A percentile compares a stretch with the other conserved stretches of the same genome.
phyloP scores from a whole-genome alignment of 2,329 filamentous ascomycete genomes.

The Colletotrichum liaoningense region DNA sequence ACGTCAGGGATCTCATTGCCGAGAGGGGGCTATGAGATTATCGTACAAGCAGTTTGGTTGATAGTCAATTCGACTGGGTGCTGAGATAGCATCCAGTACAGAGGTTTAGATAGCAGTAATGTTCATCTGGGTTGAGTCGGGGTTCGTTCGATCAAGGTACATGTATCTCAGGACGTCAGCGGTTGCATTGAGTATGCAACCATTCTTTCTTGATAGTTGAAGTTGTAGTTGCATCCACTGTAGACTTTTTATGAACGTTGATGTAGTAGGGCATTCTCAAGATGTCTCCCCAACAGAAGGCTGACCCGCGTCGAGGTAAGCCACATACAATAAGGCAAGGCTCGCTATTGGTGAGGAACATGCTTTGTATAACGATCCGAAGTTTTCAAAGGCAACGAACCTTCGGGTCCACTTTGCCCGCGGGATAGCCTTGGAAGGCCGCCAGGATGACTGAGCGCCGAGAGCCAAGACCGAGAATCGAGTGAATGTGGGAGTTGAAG shows the following conservation, averaged over 20 bases:
- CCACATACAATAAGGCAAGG: not conserved
- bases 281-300: not conserved
- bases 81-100: not conserved
- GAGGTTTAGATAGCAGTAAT: no score
- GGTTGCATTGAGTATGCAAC: no score
- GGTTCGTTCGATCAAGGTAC: no score
- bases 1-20: constrained; percentile 39
- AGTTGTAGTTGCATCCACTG: no score
- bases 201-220: no score
- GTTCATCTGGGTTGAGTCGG: no score
- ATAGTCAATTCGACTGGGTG: not conserved
- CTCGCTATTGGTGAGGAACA: not conserved
- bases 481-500: not conserved
- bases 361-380: not conserved
- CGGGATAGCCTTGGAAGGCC: no score
- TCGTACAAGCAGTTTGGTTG: not conserved
- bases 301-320: not conserved
- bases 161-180: no score
- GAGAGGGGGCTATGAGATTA: not conserved
- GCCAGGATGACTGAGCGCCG: not conserved
- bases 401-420: not conserved
- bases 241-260: no score
- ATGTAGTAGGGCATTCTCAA: not conserved
- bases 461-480: not conserved
- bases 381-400: not conserved